Evolutionary conservation across 1,139 yeast genomes (phyloP), one percentile per base, ranked within the genome.

Genomic region (Debaryomyces coudertii): DNA sequence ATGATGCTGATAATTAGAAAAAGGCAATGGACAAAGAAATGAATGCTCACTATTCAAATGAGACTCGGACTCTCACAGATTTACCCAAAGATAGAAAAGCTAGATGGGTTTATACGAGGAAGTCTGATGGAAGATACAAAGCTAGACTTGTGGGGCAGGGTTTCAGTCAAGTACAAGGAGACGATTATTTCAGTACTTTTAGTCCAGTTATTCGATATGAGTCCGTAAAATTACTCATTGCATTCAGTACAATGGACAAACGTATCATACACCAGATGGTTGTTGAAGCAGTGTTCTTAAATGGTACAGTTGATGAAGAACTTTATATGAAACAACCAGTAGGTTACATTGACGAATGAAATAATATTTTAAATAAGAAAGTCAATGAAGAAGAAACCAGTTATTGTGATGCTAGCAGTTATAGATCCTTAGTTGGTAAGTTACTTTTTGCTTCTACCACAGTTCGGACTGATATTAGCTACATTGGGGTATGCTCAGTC

Each of bases 61-160:
- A 28, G 7, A 45, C 49, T 3, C 45, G 47, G 47, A 27, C 3
- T 7, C 14, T 43, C 4, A 45, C 27, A 5, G 41, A 37, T 5
- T 22, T 35, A 9, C 49, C 47, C 3, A 12, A 12, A 9, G 36
- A 24, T 5, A 27, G 28, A 23, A 18, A 7, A n/a, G 31, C 28
- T 5, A 36, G 45, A 18, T 46, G 51, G 47, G 51, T 46, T 1
- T 43, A 12, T 22, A 36, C 40, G 7, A 44, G 24, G 24, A 48
- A 48, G 18, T 42, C 36, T 29, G 38, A 37, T 35, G 46, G 44
- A 2, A 40, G 39, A 25, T 41, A 18, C 30, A 41, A 46, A 25
- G 42, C 44, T 20, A 16, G 51, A 30, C 2, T 30, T 3, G 34
- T 16, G 2, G 20, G 11, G 4, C 20, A 30, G 3, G 34, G 14